Conservation (phyloP, 2,329 filamentous ascomycete species). For the Ophiosphaerella narmari region DNA sequence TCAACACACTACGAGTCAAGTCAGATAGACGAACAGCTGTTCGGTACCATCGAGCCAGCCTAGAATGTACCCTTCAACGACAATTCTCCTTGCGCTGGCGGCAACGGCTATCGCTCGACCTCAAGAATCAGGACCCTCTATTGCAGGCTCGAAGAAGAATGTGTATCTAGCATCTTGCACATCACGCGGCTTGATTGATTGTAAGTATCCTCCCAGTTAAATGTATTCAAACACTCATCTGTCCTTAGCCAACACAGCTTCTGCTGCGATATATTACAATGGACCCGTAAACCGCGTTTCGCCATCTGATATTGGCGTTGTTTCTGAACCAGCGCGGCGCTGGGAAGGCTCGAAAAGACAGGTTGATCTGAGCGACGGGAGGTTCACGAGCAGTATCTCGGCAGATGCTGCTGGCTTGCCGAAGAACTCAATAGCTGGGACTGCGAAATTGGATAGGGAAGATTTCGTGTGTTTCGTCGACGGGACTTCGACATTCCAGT, state of each 20-base stretch:
- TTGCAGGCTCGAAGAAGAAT: slow-evolving; percentile 11
- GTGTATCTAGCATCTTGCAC: slow-evolving; percentile 20
- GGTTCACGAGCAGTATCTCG: slow-evolving; percentile 13
- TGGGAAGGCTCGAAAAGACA: slow-evolving; percentile 5
- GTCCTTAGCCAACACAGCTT: slow-evolving; percentile 4
- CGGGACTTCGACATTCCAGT: slow-evolving; percentile 13
- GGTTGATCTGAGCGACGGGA: not conserved
- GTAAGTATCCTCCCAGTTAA: slow-evolving; percentile 1
- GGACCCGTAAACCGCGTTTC: slow-evolving; percentile 2
- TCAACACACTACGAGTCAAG: not conserved
- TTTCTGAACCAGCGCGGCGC: not conserved
- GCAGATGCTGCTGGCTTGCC: slow-evolving; percentile 8
- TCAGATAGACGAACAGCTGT: not conserved
- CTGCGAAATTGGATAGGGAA: slow-evolving; percentile 15
- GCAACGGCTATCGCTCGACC: slow-evolving; percentile 1
- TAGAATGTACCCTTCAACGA: slow-evolving; percentile 3
- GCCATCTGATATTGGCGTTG: slow-evolving; percentile 7
- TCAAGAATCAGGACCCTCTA: not conserved
- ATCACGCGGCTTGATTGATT: slow-evolving; percentile 4
- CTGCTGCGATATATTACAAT: slow-evolving; percentile 15
- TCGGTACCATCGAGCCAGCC: not conserved
- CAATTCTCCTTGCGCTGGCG: slow-evolving; percentile 2
- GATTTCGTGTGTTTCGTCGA: slow-evolving; percentile 23
- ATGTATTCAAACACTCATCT: not conserved
- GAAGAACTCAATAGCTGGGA: slow-evolving; percentile 18